Evolutionary conservation across 2,329 filamentous ascomycete genomes (phyloP).

Genomic region (Nigrospora osmanthi): DNA sequence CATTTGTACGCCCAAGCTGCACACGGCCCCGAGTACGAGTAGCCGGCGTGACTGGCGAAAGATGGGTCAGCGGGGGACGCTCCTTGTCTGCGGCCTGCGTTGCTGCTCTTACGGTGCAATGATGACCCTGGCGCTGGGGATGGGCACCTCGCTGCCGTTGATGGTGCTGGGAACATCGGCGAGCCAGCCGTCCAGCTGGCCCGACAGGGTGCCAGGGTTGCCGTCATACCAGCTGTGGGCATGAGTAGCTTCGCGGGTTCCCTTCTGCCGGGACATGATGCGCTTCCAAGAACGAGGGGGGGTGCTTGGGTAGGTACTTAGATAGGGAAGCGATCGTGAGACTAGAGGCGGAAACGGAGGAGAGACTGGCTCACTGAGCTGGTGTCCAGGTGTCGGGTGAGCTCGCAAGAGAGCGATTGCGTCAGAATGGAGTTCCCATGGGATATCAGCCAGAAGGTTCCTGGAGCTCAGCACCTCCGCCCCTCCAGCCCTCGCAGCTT

Average conservation of each 20-base stretch:
- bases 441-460: no score
- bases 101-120: slow-evolving; percentile 70
- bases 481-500: no score
- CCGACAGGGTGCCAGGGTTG: slow-evolving; percentile 48
- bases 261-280: slow-evolving; percentile 6
- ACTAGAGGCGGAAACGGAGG: no score
- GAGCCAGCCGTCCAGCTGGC: slow-evolving; percentile 71
- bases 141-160: slow-evolving; percentile 53
- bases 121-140: slow-evolving; percentile 69
- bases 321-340: no score
- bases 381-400: no score
- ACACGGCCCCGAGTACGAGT: slow-evolving; percentile 81
- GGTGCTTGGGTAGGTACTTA: no score
- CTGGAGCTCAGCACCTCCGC: no score
- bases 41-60: slow-evolving; percentile 74
- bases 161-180: slow-evolving; percentile 59
- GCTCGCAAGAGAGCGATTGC: no score
- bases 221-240: slow-evolving; percentile 83
- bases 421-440: no score
- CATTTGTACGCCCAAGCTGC: slow-evolving; percentile 93
- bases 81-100: no score
- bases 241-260: slow-evolving; percentile 55
- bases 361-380: no score
- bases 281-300: neutral
- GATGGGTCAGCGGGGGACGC: neutral